Percentiles rank a stretch among this genome's conserved stretches.
These are phyloP conservation scores for Flaveria linearis DNA, from an alignment of 129 eudicot species.

Conservation along the genomic window DNA sequence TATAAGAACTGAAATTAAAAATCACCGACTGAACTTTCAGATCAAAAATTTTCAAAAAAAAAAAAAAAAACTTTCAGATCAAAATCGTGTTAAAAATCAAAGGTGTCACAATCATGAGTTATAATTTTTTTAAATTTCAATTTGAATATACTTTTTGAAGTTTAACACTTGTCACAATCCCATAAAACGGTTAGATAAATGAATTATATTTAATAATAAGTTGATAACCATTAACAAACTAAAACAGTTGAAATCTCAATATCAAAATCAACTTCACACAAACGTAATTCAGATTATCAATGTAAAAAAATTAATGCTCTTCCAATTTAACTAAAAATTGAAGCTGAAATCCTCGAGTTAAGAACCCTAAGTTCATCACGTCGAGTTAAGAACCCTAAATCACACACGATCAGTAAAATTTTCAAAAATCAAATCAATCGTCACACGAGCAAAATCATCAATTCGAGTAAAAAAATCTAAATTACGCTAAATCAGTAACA, in stretches of 20 bases:
- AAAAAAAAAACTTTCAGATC: constrained; percentile 18
- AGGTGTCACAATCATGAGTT: not conserved
- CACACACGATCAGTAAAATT: not conserved
- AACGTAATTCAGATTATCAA: not conserved
- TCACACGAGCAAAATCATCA: not conserved
- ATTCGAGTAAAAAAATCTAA: not conserved
- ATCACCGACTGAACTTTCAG: constrained; percentile 19
- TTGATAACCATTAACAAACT: too few relatives aligned
- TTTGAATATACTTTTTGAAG: too few relatives aligned
- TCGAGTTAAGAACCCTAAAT: not conserved
- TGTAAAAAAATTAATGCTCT: not conserved
- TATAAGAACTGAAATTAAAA: constrained; percentile 9
- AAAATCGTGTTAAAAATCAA: constrained; percentile 3
- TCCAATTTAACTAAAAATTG: not conserved
- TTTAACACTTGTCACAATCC: too few relatives aligned
- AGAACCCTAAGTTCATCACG: not conserved
- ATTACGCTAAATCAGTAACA: not conserved
- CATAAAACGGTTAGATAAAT: not conserved
- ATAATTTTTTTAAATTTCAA: too few relatives aligned
- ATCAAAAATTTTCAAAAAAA: too few relatives aligned
- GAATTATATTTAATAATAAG: not conserved
- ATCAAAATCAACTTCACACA: constrained; percentile 5
- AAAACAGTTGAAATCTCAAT: not conserved
- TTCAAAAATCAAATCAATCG: not conserved
- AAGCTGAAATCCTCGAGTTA: not conserved